phyloP scores from a whole-genome alignment of 192 early-diverging fungal species.

The Linderina pennispora region DNA sequence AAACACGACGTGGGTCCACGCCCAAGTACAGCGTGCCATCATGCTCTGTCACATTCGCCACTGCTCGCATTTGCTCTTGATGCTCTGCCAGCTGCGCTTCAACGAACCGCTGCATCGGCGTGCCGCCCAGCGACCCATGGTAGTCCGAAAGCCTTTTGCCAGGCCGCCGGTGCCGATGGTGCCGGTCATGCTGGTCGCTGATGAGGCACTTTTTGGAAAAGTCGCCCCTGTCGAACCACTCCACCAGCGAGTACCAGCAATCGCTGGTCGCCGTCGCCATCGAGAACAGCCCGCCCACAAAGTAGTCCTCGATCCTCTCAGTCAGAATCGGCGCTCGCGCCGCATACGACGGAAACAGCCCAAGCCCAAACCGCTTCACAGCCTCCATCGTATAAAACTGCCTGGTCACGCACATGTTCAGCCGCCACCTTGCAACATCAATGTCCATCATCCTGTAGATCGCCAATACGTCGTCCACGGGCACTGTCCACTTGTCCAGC shows the following conservation, averaged over 20 bases:
- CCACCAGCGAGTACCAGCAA: conserved; percentile 32
- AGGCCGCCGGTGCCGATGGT: not conserved
- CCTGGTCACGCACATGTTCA: conserved; percentile 30
- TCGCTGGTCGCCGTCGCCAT: conserved; percentile 27
- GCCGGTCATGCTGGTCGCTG: conserved; percentile 6
- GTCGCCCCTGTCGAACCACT: conserved; percentile 35
- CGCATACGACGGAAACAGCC: conserved; percentile 38
- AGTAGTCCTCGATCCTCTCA: conserved; percentile 65
- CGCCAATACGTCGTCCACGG: conserved; percentile 26
- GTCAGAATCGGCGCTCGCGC: conserved; percentile 65
- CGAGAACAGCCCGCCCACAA: conserved; percentile 56
- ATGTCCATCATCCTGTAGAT: conserved; percentile 36
- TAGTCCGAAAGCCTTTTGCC: too few relatives aligned
- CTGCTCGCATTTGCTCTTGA: too few relatives aligned
- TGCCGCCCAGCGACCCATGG: too few relatives aligned
- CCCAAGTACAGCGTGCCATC: not conserved
- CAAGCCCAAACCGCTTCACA: conserved; percentile 39
- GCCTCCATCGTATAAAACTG: conserved; percentile 47
- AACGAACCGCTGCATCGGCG: not conserved
- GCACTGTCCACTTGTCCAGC: conserved; percentile 35
- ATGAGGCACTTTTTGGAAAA: conserved; percentile 22
- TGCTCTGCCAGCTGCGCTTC: too few relatives aligned
- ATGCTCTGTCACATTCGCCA: not conserved
- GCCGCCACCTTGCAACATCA: conserved; percentile 9
- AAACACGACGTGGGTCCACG: too few relatives aligned